Evolutionary conservation across 2,329 filamentous ascomycete species (phyloP).

Genomic region (Sarocladiaceae sp.): DNA sequence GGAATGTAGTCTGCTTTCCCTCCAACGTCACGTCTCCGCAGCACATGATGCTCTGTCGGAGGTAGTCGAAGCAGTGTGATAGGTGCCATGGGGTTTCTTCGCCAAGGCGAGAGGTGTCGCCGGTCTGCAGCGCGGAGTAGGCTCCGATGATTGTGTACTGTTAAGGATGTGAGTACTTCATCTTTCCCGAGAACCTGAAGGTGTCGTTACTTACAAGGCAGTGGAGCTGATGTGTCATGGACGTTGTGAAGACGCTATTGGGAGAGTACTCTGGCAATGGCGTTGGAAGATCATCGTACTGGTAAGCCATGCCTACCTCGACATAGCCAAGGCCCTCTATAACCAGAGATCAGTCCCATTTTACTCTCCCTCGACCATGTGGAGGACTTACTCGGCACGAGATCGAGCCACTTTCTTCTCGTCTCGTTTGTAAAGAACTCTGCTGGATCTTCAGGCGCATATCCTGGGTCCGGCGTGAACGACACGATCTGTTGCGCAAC

Average conservation of each 20-base stretch:
- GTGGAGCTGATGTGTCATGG: conserved; percentile 8
- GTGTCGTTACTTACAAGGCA: conserved; percentile 1
- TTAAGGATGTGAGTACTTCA: not conserved
- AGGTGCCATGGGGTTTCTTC: conserved; percentile 3
- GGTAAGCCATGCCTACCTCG: conserved; percentile 4
- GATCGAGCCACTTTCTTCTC: not conserved
- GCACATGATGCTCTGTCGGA: conserved; percentile 14
- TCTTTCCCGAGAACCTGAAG: not conserved
- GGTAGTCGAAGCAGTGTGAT: conserved; percentile 12
- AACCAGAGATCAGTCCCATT: not conserved
- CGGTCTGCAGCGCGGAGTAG: not conserved
- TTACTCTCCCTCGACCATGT: not conserved
- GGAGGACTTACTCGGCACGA: conserved; percentile 5
- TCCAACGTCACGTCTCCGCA: conserved; percentile 10
- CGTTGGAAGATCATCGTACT: conserved; percentile 5
- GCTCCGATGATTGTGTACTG: conserved; percentile 4
- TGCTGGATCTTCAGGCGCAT: not conserved
- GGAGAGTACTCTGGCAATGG: conserved; percentile 2
- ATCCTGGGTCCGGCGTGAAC: conserved; percentile 4
- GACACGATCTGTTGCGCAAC: conserved; percentile 2
- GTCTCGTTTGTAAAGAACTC: conserved; percentile 7
- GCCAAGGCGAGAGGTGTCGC: not conserved
- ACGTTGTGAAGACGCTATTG: conserved; percentile 5
- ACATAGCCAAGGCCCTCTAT: conserved; percentile 6
- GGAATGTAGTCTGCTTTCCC: conserved; percentile 3